phyloP scores from a whole-genome alignment of 2,329 filamentous ascomycete genomes.

The Fusarium compactum region DNA sequence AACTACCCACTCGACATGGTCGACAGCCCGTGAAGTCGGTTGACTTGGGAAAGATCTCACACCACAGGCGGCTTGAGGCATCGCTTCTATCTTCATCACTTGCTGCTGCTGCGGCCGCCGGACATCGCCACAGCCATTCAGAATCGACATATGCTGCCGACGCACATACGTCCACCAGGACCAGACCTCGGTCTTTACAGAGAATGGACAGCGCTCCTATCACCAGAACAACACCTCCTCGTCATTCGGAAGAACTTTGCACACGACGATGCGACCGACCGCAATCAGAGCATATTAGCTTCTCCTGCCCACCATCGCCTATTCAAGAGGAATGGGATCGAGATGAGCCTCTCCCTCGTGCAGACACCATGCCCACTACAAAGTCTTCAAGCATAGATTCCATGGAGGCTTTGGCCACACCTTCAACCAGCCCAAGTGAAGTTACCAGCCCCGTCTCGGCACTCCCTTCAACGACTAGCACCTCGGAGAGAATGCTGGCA shows the following conservation, averaged over 20 bases:
- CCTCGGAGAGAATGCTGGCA: slow-evolving; percentile 61
- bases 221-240: slow-evolving; percentile 28
- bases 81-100: slow-evolving; percentile 56
- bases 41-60: slow-evolving; percentile 52
- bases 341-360: slow-evolving; percentile 52
- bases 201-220: slow-evolving; percentile 52
- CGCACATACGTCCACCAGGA: slow-evolving; percentile 49
- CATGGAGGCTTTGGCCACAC: slow-evolving; percentile 61
- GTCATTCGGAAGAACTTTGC: slow-evolving; percentile 29
- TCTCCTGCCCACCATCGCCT: slow-evolving; percentile 61
- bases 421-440: slow-evolving; percentile 68
- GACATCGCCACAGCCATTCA: slow-evolving; percentile 59
- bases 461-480: slow-evolving; percentile 55
- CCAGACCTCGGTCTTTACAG: slow-evolving; percentile 63
- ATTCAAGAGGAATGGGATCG: slow-evolving; percentile 55
- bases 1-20: slow-evolving; percentile 56
- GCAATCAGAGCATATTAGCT: slow-evolving; percentile 42
- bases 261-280: slow-evolving; percentile 16
- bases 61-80: slow-evolving; percentile 50
- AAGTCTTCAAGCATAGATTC: slow-evolving; percentile 67
- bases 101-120: slow-evolving; percentile 49
- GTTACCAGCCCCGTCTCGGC: slow-evolving; percentile 62
- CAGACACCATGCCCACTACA: slow-evolving; percentile 58
- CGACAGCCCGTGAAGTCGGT: slow-evolving; percentile 62
- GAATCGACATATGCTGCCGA: slow-evolving; percentile 58